Evolutionary conservation across 2,329 filamentous ascomycete species (phyloP), one percentile per base, ranked within the genome.

Genomic region (Hysterium pulicare): DNA sequence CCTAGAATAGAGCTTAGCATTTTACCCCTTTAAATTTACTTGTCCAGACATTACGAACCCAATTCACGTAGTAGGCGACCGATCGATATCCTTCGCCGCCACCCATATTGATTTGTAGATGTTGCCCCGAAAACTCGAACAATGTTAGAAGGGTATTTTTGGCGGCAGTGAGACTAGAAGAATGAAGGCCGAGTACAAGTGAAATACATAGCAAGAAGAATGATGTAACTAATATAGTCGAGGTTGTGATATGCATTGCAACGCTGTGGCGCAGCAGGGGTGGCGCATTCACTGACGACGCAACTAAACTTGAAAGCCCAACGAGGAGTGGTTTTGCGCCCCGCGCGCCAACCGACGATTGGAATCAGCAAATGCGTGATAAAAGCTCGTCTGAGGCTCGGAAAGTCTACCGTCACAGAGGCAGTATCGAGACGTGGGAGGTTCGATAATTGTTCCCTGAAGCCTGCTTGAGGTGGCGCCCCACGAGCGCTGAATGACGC

Each of bases 51-150:
- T 16, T 38, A 34, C 32, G 40, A 51, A 66, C 64, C 79, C 84
- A 87, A 67, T 87, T 87, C 46, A 86, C 82, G 57, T 81, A 89
- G 69, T 88, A 89, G 26, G 79, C 84, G 17, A 90, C 83, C 2
- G 82, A 74, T 48, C 81, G 78, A 68, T 80, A 86, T 49, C 77
- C 78, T n/a, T 50, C 37, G 20, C 51, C 48, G 34, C 49, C 49
- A 30, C 52, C 51, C 51, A 58, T 55, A 38, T 10, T 55, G 38
- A 33, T 21, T 26, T 7, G 24, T 28, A 13, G 24, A 28, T 28
- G 24, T 28, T 7, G 24, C 24, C 13, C 24, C 7, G 24, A 28
- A 28, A 28, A 13, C 24, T 28, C 13, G 13, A 13, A 28, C 7
- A 13, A 28, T 8, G 24, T 28, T 13, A 28, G 13, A 7, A 13